Base-by-base conservation (phyloP, 2,329 filamentous ascomycete species). In the Colletotrichum orchidophilum region DNA sequence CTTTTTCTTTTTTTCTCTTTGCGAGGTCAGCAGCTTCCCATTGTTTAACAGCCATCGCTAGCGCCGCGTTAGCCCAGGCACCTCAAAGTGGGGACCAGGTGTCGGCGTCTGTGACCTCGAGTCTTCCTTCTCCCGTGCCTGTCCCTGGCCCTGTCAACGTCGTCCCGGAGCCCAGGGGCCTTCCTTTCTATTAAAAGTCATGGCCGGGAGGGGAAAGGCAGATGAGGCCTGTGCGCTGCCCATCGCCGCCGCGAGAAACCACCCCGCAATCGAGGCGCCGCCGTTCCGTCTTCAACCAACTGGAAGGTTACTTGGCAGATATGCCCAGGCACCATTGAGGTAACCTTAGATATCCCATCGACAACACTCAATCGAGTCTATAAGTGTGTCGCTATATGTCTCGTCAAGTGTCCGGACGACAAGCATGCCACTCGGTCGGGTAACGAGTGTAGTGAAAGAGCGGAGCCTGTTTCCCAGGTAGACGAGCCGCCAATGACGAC, bases 171-270 rank as follows among this genome's bases (percentile, higher is more conserved):
- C 33, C 12, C 50, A 57, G 53, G 68, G 57, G 57, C 42, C n/a
- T 46, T 53, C 46, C 64, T 35, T 68, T 71, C 68, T 71, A 67
- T 71, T 53, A 71, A 68, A 58, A 68, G 64, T 26, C 46, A 55
- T 52, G 42, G 35, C 24, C 1, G 13, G 39, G n/a, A 61, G 29
- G 39, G 58, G 42, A 52, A 55, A 35, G 42, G 42, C 27, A 21
- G 12, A 21, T 12, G 15, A 35, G 61, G 61, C 54, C 63, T 63
- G 68, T 68, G 68, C 68, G 58, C 46, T 29, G 57, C n/a, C 54
- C 64, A 52, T 68, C 58, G 15, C 42, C 31, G 52, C 53, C 52
- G 63, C 31, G 52, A 68, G 27, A 66, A 24, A 33, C 67, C 62
- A 61, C 67, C 68, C 63, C 63, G 63, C 68, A 61, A 46, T 62